These are phyloP conservation scores for Tephrocybe rancida DNA, from an alignment of 768 basidiomycete species.

Conservation along the genomic window DNA sequence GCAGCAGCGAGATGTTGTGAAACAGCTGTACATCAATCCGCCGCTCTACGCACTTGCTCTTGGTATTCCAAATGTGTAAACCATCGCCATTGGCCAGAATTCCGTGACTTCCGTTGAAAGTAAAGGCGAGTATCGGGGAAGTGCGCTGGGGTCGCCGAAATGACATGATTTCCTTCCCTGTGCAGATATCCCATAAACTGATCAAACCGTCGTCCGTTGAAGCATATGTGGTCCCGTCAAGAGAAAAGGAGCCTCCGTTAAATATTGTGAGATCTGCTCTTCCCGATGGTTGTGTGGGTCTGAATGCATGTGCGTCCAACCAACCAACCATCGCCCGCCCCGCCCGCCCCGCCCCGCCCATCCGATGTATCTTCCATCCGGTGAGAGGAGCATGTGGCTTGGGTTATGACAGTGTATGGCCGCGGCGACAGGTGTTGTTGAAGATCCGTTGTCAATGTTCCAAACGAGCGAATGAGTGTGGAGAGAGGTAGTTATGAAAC, in stretches of 20 bases:
- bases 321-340: too few relatives aligned
- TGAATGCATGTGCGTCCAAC: neutral
- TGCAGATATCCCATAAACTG: neutral
- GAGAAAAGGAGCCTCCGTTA: neutral
- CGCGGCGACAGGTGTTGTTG: neutral
- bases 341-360: too few relatives aligned
- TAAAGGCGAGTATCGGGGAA: neutral
- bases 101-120: neutral
- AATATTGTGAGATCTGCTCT: neutral
- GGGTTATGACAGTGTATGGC: neutral
- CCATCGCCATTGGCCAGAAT: neutral
- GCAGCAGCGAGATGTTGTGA: neutral
- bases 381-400: neutral
- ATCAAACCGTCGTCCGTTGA: neutral
- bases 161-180: neutral
- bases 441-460: neutral
- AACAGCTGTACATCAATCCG: neutral
- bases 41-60: neutral
- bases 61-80: neutral
- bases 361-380: neutral
- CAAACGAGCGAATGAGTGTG: neutral
- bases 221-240: neutral
- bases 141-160: neutral
- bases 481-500: neutral
- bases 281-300: neutral